These are phyloP conservation scores for Inonotus hispidus DNA, from an alignment of 1,284 basidiomycete genomes.

Conservation along the genomic window DNA sequence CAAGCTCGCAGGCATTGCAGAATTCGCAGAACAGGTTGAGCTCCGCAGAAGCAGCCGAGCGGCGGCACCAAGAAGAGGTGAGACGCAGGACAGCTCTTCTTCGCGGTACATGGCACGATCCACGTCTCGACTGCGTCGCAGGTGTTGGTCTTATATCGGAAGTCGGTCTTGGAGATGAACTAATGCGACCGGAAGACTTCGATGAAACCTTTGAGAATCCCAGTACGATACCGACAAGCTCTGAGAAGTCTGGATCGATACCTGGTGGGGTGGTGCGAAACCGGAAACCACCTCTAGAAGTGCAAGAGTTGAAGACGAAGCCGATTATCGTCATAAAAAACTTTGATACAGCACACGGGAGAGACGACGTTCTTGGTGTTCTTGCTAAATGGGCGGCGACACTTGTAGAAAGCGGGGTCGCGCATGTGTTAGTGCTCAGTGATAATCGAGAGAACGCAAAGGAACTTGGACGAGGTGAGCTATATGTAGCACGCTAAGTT, in stretches of 20 bases:
- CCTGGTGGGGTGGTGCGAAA: conserved; percentile 24
- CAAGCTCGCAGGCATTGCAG: conserved; percentile 49
- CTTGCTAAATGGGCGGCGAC: conserved; percentile 84
- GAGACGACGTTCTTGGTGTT: conserved; percentile 70
- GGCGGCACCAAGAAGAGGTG: conserved; percentile 32
- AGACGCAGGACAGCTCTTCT: conserved; percentile 40
- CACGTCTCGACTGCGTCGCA: conserved; percentile 71
- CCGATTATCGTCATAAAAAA: conserved; percentile 86
- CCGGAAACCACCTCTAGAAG: conserved; percentile 30
- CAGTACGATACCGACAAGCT: background rate
- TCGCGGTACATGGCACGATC: conserved; percentile 73
- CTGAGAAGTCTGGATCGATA: conserved; percentile 24
- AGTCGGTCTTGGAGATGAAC: conserved; percentile 74
- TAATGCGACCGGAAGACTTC: conserved; percentile 16
- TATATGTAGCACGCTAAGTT: background rate
- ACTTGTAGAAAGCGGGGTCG: conserved; percentile 78
- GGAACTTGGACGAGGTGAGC: conserved; percentile 69
- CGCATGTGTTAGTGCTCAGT: conserved; percentile 89
- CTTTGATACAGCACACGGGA: conserved; percentile 62
- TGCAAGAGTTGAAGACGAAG: conserved; percentile 52
- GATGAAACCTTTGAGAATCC: conserved; percentile 8
- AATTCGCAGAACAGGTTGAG: conserved; percentile 37
- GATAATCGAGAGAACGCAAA: conserved; percentile 89
- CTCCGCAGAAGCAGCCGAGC: conserved; percentile 28
- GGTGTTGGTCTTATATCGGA: conserved; percentile 83